phyloP scores from a whole-genome alignment of 305 asterid genomes.

The Vinca major region DNA sequence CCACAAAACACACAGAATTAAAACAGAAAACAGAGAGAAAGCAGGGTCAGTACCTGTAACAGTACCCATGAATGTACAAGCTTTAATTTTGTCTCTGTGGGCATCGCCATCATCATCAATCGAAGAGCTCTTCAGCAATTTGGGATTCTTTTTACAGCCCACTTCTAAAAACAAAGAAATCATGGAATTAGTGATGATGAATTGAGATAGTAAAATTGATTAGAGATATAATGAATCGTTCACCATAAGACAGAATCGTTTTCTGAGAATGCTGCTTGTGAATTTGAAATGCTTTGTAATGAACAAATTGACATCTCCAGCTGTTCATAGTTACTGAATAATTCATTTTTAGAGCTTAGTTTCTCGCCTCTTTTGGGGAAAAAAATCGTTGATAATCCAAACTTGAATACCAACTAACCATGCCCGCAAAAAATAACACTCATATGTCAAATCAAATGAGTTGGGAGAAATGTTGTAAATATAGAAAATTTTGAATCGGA shows the following conservation, averaged over 20 bases:
- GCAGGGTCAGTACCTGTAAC: slow-evolving; percentile 2
- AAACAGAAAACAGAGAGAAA: neutral
- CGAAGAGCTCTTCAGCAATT: neutral
- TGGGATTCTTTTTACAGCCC: neutral
- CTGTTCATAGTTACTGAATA: neutral
- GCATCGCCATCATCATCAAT: neutral
- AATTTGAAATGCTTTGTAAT: neutral
- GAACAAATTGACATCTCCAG: neutral
- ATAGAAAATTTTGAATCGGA: too few species aligned
- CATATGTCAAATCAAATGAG: too few species aligned
- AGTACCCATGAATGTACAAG: neutral
- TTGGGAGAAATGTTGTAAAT: too few species aligned
- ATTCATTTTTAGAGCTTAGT: too few species aligned
- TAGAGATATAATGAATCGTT: neutral
- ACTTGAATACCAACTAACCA: too few species aligned
- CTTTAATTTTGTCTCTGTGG: neutral
- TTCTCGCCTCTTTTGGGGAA: too few species aligned
- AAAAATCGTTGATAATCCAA: too few species aligned
- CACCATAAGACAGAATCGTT: slow-evolving; percentile 1
- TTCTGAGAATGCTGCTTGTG: neutral
- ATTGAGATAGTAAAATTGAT: too few species aligned
- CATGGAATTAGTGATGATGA: neutral
- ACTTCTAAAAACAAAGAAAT: slow-evolving; percentile 1
- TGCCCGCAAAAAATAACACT: too few species aligned
- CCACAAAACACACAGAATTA: neutral